Conservation (phyloP, 2,329 filamentous ascomycete species). For the Paramyrothecium roridum region DNA sequence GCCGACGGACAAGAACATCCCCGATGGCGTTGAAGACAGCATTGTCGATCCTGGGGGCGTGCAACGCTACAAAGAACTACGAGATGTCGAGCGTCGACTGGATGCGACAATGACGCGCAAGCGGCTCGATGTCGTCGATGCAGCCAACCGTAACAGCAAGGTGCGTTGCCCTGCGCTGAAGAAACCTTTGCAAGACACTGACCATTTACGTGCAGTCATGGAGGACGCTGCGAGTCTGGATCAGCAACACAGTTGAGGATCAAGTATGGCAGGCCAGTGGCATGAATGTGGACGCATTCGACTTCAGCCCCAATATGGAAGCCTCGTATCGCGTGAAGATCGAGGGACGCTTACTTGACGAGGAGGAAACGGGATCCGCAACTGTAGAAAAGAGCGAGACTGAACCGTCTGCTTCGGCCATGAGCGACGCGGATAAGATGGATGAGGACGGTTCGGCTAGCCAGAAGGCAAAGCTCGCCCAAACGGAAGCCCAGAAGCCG, state of each 20-base stretch:
- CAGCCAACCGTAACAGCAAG: slow-evolving; percentile 70
- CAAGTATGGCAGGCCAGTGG: slow-evolving; percentile 83
- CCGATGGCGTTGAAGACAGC: slow-evolving; percentile 81
- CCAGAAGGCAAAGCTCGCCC: slow-evolving; percentile 29
- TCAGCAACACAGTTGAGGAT: slow-evolving; percentile 90
- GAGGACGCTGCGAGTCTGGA: slow-evolving; percentile 87
- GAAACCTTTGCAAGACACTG: not conserved
- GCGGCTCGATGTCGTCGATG: slow-evolving; percentile 84
- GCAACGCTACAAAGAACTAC: slow-evolving; percentile 76
- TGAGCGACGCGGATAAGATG: slow-evolving; percentile 14
- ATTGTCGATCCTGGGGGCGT: slow-evolving; percentile 75
- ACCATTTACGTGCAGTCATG: slow-evolving; percentile 51
- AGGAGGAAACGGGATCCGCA: slow-evolving; percentile 55
- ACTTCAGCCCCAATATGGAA: slow-evolving; percentile 74
- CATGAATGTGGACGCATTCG: slow-evolving; percentile 71
- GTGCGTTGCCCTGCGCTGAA: slow-evolving; percentile 28
- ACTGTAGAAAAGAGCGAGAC: slow-evolving; percentile 35
- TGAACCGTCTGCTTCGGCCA: not conserved
- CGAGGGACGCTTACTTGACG: slow-evolving; percentile 77
- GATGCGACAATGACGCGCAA: slow-evolving; percentile 95
- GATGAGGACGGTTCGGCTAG: slow-evolving; percentile 18
- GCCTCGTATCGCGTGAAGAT: slow-evolving; percentile 89
- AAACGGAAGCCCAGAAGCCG: slow-evolving; percentile 39
- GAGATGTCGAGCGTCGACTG: slow-evolving; percentile 81
- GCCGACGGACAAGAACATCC: slow-evolving; percentile 92